These are phyloP conservation scores for Beauveria brongniartii DNA, from an alignment of 2,329 filamentous ascomycete genomes.

Conservation along the genomic window DNA sequence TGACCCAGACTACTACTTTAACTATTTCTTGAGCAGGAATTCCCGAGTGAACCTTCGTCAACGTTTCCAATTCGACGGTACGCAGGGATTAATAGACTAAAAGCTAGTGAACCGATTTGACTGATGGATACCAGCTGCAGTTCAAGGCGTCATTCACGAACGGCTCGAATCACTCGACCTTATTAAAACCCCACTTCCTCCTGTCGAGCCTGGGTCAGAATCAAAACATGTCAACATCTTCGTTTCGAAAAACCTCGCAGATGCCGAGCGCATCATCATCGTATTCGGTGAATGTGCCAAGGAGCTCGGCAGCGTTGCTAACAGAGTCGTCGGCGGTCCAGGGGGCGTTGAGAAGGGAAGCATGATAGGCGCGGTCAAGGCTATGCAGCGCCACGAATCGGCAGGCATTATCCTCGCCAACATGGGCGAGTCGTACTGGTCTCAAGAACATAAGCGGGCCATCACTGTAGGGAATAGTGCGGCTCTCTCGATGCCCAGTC, in stretches of 20 bases:
- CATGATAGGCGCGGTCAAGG: constrained; percentile 53
- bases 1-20: constrained; percentile 61
- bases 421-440: constrained; percentile 69
- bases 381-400: constrained; percentile 29
- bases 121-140: constrained; percentile 41
- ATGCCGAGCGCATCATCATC: constrained; percentile 57
- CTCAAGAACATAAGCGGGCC: constrained; percentile 51
- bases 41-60: constrained; percentile 70
- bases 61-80: constrained; percentile 66
- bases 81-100: constrained; percentile 15
- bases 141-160: constrained; percentile 49
- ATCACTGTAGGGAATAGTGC: constrained; percentile 52
- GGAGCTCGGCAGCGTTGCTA: constrained; percentile 67
- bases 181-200: constrained; percentile 52
- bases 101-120: neutral
- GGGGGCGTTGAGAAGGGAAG: constrained; percentile 66
- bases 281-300: constrained; percentile 65
- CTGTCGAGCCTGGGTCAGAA: constrained; percentile 23
- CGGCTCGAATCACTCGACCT: constrained; percentile 58
- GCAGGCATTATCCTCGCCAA: constrained; percentile 67
- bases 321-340: constrained; percentile 53
- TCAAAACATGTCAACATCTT: constrained; percentile 60
- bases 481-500: constrained; percentile 52
- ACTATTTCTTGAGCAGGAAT: constrained; percentile 66
- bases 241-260: constrained; percentile 39